Conservation (phyloP, 164 flowering plant species). For the Platanus orientalis region DNA sequence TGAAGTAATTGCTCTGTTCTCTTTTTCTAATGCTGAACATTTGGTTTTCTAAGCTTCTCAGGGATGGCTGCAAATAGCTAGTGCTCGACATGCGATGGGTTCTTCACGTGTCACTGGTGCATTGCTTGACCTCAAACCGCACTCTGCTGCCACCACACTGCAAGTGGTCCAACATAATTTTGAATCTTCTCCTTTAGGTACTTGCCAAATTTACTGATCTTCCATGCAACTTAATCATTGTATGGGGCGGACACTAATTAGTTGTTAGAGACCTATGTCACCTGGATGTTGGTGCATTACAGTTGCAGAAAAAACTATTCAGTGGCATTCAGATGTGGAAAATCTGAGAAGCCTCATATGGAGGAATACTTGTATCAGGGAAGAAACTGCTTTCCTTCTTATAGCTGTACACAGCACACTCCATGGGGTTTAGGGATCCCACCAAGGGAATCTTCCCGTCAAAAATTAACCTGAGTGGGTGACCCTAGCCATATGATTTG, state of each 20-base stretch:
- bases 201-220: not conserved
- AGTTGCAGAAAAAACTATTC: not conserved
- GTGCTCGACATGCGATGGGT: conserved; percentile 89
- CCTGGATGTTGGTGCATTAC: not conserved
- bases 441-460: not conserved
- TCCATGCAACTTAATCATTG: not conserved
- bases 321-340: not conserved
- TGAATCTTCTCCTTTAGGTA: conserved; percentile 17
- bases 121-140: conserved; percentile 60
- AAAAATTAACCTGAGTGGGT: not conserved
- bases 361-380: not conserved
- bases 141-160: conserved; percentile 63
- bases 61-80: conserved; percentile 85
- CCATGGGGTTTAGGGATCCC: not conserved
- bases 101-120: conserved; percentile 51
- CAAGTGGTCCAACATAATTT: conserved; percentile 30
- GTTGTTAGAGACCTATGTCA: not conserved
- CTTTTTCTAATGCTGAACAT: not conserved
- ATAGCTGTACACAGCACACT: too few species aligned
- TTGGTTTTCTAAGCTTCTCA: conserved; percentile 17
- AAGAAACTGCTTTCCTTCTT: not conserved
- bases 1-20: not conserved
- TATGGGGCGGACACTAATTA: too few species aligned
- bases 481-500: not conserved
- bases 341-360: not conserved